phyloP scores from a whole-genome alignment of 805 yeast species.

The Candida stauntonica region DNA sequence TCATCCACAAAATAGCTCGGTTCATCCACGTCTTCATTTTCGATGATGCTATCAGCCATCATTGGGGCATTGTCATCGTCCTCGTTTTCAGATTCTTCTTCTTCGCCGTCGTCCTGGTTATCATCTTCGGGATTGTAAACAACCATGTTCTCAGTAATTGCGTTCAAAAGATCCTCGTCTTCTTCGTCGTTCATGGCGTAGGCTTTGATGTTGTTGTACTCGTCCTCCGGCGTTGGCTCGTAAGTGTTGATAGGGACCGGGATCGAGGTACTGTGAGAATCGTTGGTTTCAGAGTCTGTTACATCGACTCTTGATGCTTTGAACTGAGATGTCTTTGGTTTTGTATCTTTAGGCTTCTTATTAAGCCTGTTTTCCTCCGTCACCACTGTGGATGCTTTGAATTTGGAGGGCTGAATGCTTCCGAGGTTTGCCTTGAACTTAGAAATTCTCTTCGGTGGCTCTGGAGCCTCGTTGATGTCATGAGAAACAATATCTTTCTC shows the following conservation, averaged over 20 bases:
- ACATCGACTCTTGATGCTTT: slow-evolving; percentile 1
- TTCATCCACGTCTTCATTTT: slow-evolving; percentile 29
- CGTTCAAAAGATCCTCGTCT: slow-evolving; percentile 21
- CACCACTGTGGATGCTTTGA: slow-evolving; percentile 1
- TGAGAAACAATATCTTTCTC: slow-evolving; percentile 9
- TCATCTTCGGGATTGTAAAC: slow-evolving; percentile 30
- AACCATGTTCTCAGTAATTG: slow-evolving; percentile 18
- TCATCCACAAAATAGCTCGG: slow-evolving; percentile 27
- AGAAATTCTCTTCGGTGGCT: slow-evolving; percentile 21
- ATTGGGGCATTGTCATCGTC: slow-evolving; percentile 37
- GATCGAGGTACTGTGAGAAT: too few species aligned
- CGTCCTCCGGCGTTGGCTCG: slow-evolving; percentile 9
- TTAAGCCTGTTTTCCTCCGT: not conserved
- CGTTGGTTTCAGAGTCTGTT: not conserved
- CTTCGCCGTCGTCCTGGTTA: slow-evolving; percentile 30
- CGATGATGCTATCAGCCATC: slow-evolving; percentile 40
- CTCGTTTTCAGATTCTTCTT: slow-evolving; percentile 30
- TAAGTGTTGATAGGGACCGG: slow-evolving; percentile 4
- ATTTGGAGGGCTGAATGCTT: not conserved
- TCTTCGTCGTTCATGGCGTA: slow-evolving; percentile 20
- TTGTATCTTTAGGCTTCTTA: not conserved
- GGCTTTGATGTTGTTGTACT: slow-evolving; percentile 14
- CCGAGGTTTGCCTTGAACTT: slow-evolving; percentile 23
- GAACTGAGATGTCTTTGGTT: slow-evolving; percentile 10
- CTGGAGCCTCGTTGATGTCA: not conserved